Evolutionary conservation across 257 asterid species (phyloP), one percentile per base, ranked within the genome.

Genomic region (Solanum infundibuliforme): DNA sequence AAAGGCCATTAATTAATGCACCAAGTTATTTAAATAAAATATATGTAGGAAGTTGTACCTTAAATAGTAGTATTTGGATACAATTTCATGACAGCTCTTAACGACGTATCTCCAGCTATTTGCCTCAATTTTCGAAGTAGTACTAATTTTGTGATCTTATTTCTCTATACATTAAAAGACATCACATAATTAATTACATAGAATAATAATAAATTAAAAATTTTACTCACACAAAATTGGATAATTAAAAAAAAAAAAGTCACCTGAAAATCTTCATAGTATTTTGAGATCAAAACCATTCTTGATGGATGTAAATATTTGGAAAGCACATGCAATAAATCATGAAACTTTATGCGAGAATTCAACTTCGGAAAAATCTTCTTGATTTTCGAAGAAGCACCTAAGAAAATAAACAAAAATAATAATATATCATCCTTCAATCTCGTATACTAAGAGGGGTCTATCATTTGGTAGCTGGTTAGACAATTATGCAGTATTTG

Each of bases 31-130:
- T 27, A 43, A 79, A 79, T 7, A 11, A 25, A 1, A 27, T 23
- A 35, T 36, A 5, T 1, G 29, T 35, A 74, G 48, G 25, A 13
- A 43, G 66, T 1, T 81, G n/a, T 81, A 81, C 84, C 84, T 79
- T 79, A 72, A 34, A 6, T 55, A 55, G 3, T 72, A 62, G 35
- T 43, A 66, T 25, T 16, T 79, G 85, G 39, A 46, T 46, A 43
- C 68, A 81, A 46, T 27, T 81, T 43, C 85, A 92, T 84, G 7
- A 88, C 91, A n/a, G 90, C 77, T 86, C 43, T 69, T 27, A 93
- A 87, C 74, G 89, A 6, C 66, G 74, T 46, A 83, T 93, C 94
- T 82, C 93, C 94, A 66, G 89, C 93, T 62, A 90, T 55, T 48
- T 73, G 87, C 84, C 93, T 92, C 87, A 90, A 60, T 46, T 71